These are phyloP conservation scores for Naganishia onofrii DNA, from an alignment of 768 basidiomycete genomes.

Conservation along the genomic window DNA sequence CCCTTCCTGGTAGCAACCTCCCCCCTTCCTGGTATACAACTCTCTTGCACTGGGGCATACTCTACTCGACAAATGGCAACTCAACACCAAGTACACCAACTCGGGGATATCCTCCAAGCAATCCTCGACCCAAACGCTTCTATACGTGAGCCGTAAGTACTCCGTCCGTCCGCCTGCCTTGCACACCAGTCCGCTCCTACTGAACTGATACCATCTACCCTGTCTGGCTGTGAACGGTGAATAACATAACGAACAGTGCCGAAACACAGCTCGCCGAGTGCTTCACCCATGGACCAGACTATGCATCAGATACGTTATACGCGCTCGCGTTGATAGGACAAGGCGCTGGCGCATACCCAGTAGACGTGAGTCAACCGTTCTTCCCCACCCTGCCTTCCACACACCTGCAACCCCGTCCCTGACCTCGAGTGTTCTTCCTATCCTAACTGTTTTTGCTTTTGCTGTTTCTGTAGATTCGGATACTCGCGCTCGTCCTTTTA, in stretches of 20 bases:
- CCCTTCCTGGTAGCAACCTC: too few relatives aligned
- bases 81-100: constrained; percentile 7
- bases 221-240: too few relatives aligned
- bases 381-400: background rate
- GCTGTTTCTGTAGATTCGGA: background rate
- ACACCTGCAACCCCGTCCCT: too few relatives aligned
- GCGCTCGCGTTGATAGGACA: constrained; percentile 7
- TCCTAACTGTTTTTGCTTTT: background rate
- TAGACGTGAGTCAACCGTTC: background rate
- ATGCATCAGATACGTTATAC: background rate
- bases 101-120: background rate
- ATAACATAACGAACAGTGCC: too few relatives aligned
- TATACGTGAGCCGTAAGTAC: constrained; percentile 10
- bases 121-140: background rate
- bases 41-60: too few relatives aligned
- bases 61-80: too few relatives aligned
- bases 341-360: background rate
- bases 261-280: background rate
- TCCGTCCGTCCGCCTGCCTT: too few relatives aligned
- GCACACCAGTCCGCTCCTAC: background rate
- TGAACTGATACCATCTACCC: too few relatives aligned
- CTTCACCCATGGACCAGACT: background rate
- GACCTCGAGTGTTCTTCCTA: too few relatives aligned
- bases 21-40: too few relatives aligned
- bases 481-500: constrained; percentile 16